These are phyloP conservation scores for Hylodesmum podocarpum DNA, from an alignment of 306 rosid species.

Conservation along the genomic window DNA sequence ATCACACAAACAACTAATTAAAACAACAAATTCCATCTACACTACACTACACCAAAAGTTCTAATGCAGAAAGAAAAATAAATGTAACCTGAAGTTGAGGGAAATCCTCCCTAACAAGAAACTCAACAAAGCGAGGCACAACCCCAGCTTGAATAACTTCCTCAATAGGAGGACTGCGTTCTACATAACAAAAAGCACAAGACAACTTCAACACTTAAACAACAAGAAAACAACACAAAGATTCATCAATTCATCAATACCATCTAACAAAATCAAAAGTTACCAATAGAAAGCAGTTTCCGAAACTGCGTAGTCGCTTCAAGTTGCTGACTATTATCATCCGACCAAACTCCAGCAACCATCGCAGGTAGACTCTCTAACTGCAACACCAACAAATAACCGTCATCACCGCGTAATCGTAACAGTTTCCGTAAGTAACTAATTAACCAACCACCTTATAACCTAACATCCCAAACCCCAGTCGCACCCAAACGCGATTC, in stretches of 20 bases:
- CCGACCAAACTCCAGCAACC: slow-evolving; percentile 83
- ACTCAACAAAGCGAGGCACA: slow-evolving; percentile 85
- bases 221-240: background rate
- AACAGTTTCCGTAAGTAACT: slow-evolving; percentile 13
- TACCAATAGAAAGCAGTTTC: slow-evolving; percentile 87
- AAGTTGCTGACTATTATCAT: slow-evolving; percentile 60
- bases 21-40: background rate
- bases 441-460: background rate
- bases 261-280: background rate
- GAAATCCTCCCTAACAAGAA: slow-evolving; percentile 81
- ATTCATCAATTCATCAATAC: background rate
- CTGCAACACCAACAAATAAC: slow-evolving; percentile 36
- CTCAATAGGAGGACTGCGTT: slow-evolving; percentile 90
- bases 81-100: slow-evolving; percentile 80
- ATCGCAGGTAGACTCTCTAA: slow-evolving; percentile 88
- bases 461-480: slow-evolving; percentile 1
- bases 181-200: slow-evolving; percentile 30
- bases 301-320: slow-evolving; percentile 89
- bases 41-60: background rate
- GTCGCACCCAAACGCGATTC: background rate
- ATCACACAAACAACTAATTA: slow-evolving; percentile 5
- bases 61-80: background rate
- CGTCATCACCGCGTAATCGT: background rate
- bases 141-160: slow-evolving; percentile 93
- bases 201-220: background rate